Evolutionary conservation across 1,139 yeast species (phyloP), one percentile per base, ranked within the genome.

Genomic region (Candida mesenterica): DNA sequence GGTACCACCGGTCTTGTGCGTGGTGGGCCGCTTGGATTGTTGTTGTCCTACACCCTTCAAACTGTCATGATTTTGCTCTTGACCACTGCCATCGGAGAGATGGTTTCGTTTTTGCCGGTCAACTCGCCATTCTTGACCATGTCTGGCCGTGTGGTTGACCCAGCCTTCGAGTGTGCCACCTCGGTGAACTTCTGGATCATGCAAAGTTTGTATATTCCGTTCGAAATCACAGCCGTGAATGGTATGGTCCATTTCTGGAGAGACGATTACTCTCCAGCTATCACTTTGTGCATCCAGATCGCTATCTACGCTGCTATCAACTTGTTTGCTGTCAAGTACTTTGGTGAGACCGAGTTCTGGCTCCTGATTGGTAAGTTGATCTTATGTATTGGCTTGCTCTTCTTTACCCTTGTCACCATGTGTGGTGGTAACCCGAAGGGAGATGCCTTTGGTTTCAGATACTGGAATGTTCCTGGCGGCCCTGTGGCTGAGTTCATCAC

Each of bases 271-370:
- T 82, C 73, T 33, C 79, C 80, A 26, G 90, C 76, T 30, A 82
- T 76, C 48, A 79, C 79, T 28, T 65, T 85, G 37, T 67, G 76
- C 9, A 63, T 84, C 9, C 90, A 84, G 55, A 69, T 83, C 30
- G 75, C 67, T 14, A 57, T 82, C 18, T 85, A 84, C 51, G 72
- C 78, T 24, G 41, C 73, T 24, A 81, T 87, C 45, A 82, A 86
- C 45, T 59, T 84, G 16, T 76, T 82, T 48, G 89, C 92, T 0
- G 95, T 87, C 27, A 68, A 71, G 40, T 65, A 72, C 37, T 87
- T 82, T 53, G 95, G 95, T 26, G 95, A 86, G 54, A 60, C 76
- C 33, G 95, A 86, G 58, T 86, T 85, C 53, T 84, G 90, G 90
- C 62, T 85, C 22, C 78, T 90, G 4, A 66, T 86, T 33, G 82